These are phyloP conservation scores for Fistulinella staudtii DNA, from an alignment of 1,284 basidiomycete genomes.

Conservation along the genomic window DNA sequence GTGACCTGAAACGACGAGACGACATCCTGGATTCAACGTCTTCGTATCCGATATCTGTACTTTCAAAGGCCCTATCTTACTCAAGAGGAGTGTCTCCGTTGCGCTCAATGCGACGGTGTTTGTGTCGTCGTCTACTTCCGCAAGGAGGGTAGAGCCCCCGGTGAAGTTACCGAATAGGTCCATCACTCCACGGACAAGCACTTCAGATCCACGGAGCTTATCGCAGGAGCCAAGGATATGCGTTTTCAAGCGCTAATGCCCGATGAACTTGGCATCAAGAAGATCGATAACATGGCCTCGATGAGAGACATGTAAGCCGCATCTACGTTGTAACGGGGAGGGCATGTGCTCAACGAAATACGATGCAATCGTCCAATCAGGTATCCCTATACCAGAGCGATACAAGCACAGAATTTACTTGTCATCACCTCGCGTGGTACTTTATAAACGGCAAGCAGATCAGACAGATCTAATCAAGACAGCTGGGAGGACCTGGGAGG, in stretches of 20 bases:
- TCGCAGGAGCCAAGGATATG: slow-evolving; percentile 96
- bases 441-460: slow-evolving; percentile 79
- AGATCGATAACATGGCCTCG: slow-evolving; percentile 86
- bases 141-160: slow-evolving; percentile 89
- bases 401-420: slow-evolving; percentile 80
- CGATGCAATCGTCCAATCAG: slow-evolving; percentile 85
- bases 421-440: slow-evolving; percentile 84
- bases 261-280: slow-evolving; percentile 89
- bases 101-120: slow-evolving; percentile 85
- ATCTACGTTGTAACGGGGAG: not conserved
- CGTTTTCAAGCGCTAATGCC: slow-evolving; percentile 96
- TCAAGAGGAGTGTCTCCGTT: slow-evolving; percentile 89
- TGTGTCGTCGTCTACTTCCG: slow-evolving; percentile 94
- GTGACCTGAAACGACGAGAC: not conserved
- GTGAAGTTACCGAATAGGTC: slow-evolving; percentile 84
- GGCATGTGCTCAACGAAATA: slow-evolving; percentile 73
- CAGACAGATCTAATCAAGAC: slow-evolving; percentile 77
- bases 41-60: slow-evolving; percentile 95
- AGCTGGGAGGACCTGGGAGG: slow-evolving; percentile 87
- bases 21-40: slow-evolving; percentile 63
- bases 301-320: slow-evolving; percentile 81
- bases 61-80: slow-evolving; percentile 90
- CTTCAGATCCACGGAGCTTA: slow-evolving; percentile 90
- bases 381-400: slow-evolving; percentile 78
- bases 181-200: slow-evolving; percentile 82